These are phyloP conservation scores for Suillus lakei DNA, from an alignment of 768 basidiomycete genomes.

Conservation along the genomic window DNA sequence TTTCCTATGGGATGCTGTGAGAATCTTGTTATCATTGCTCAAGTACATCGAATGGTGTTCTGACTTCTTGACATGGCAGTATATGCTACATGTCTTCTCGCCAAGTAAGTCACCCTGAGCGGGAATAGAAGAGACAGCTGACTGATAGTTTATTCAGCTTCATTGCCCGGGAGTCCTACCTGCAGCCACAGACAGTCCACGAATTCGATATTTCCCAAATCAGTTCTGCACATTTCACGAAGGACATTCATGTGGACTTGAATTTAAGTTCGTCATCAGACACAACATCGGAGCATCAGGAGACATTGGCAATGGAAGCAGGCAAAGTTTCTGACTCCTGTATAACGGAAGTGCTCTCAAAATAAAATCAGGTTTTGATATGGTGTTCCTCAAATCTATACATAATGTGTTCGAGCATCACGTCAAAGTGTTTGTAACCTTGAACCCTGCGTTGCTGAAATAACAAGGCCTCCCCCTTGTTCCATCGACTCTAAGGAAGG, in stretches of 20 bases:
- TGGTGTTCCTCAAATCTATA: not conserved
- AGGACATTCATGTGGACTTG: not conserved
- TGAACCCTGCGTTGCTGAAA: not conserved
- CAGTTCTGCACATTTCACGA: not conserved
- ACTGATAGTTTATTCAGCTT: conserved; percentile 18
- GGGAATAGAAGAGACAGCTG: too few species aligned
- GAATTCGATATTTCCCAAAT: not conserved
- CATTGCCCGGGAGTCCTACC: conserved; percentile 34
- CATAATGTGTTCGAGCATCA: not conserved
- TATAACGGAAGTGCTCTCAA: too few species aligned
- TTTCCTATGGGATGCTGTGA: conserved; percentile 32
- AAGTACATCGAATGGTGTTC: too few species aligned
- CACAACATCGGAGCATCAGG: not conserved
- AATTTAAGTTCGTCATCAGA: not conserved
- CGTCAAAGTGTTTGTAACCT: not conserved
- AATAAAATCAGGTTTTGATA: not conserved
- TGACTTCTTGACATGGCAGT: conserved; percentile 15
- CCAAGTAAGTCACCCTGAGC: conserved; percentile 25
- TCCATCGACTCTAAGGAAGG: not conserved
- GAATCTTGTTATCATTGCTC: conserved; percentile 1
- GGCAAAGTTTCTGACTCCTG: too few species aligned
- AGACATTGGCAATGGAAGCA: not conserved
- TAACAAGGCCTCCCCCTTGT: not conserved
- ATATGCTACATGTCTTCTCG: conserved; percentile 33
- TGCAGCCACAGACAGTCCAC: conserved; percentile 8